These are phyloP conservation scores for Yarrowia alimentaria DNA, from an alignment of 805 yeast species.

Conservation along the genomic window DNA sequence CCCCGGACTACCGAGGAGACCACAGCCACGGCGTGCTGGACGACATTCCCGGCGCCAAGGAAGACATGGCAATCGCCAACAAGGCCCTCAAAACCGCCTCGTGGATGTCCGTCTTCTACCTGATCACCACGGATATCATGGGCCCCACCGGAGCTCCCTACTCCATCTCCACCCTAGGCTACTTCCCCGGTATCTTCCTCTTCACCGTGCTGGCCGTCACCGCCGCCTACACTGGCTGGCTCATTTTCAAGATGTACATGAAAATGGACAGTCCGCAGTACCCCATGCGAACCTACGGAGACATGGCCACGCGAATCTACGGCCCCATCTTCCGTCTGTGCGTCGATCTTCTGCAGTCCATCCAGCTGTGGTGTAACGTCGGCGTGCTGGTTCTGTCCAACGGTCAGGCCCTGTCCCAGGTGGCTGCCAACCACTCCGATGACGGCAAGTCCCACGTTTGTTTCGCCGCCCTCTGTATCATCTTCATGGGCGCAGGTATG, in stretches of 20 bases:
- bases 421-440: conserved; percentile 31
- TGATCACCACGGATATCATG: conserved; percentile 49
- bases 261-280: conserved; percentile 45
- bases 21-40: conserved; percentile 5
- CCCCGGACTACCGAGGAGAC: conserved; percentile 22
- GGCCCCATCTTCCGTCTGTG: conserved; percentile 41
- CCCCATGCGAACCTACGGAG: conserved; percentile 47
- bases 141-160: conserved; percentile 51
- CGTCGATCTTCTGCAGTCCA: conserved; percentile 43
- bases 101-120: conserved; percentile 43
- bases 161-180: conserved; percentile 47
- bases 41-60: conserved; percentile 21
- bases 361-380: conserved; percentile 48
- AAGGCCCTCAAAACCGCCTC: conserved; percentile 33
- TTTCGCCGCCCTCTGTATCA: conserved; percentile 45
- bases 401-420: conserved; percentile 47
- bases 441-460: conserved; percentile 37
- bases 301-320: conserved; percentile 44
- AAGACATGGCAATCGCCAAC: conserved; percentile 30
- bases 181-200: conserved; percentile 47
- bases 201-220: conserved; percentile 45
- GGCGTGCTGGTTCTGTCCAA: conserved; percentile 45
- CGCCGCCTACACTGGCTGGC: conserved; percentile 47
- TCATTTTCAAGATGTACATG: conserved; percentile 43
- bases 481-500: conserved; percentile 48